A percentile compares a stretch with the other conserved stretches of the same genome.
phyloP scores from a whole-genome alignment of 106 monocot genomes.

The Phalaenopsis equestris region DNA sequence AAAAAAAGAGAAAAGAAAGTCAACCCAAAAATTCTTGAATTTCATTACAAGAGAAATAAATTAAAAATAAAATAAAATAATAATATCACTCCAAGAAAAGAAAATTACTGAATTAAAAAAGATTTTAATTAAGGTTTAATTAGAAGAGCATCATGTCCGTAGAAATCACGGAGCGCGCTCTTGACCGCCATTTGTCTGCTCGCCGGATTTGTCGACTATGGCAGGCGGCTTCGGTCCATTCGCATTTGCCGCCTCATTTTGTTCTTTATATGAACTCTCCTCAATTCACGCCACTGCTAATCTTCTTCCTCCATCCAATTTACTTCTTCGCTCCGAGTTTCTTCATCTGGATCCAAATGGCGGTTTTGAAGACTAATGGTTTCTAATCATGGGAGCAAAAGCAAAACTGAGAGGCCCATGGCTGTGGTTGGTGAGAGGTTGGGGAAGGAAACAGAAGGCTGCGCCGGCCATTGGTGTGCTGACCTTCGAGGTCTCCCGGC shows the following conservation, averaged over 20 bases:
- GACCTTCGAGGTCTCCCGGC: slow-evolving; percentile 51
- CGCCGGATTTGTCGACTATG: not conserved
- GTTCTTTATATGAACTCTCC: not conserved
- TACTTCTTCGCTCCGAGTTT: no score
- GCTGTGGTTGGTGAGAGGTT: not conserved
- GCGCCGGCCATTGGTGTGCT: slow-evolving; percentile 29
- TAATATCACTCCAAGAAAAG: no score
- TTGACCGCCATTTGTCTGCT: not conserved
- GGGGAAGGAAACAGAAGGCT: not conserved
- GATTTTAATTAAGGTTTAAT: no score
- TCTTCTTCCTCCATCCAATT: no score
- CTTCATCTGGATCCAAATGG: not conserved
- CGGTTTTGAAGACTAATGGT: not conserved
- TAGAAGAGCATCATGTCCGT: not conserved
- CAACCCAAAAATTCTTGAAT: no score
- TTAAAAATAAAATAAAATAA: no score
- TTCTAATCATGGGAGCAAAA: slow-evolving; percentile 23
- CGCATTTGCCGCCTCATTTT: not conserved
- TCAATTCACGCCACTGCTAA: not conserved
- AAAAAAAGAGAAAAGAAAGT: no score
- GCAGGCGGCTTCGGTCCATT: not conserved
- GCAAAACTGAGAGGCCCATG: slow-evolving; percentile 26
- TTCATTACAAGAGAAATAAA: no score
- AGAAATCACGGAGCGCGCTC: not conserved
- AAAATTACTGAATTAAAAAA: no score